phyloP scores from a whole-genome alignment of 805 yeast genomes.

The Tetrapisispora namnaoensis region DNA sequence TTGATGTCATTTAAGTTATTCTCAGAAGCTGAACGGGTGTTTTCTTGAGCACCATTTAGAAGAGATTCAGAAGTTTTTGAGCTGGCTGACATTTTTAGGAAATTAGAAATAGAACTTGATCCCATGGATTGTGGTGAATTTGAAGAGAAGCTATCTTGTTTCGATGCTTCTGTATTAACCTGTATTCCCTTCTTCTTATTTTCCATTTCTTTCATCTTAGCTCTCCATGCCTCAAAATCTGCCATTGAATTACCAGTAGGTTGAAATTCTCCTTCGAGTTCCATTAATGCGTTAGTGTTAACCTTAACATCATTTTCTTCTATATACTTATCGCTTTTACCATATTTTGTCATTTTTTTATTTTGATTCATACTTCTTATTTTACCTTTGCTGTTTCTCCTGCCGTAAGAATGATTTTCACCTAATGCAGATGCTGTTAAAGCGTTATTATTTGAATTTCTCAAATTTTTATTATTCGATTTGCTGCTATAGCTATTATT shows the following conservation, averaged over 20 bases:
- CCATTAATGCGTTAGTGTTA: slow-evolving; percentile 27
- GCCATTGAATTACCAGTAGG: slow-evolving; percentile 30
- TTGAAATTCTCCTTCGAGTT: slow-evolving; percentile 26
- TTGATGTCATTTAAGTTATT: background rate
- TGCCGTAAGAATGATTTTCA: slow-evolving; percentile 8
- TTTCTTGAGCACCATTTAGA: background rate
- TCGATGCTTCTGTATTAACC: background rate
- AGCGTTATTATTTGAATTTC: slow-evolving; percentile 8
- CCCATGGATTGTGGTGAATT: slow-evolving; percentile 3
- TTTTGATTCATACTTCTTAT: slow-evolving; percentile 7
- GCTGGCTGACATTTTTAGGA: slow-evolving; percentile 12
- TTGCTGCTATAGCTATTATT: slow-evolving; percentile 11
- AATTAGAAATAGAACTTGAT: slow-evolving; percentile 26
- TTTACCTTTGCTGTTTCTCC: slow-evolving; percentile 15
- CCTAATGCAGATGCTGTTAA: slow-evolving; percentile 5
- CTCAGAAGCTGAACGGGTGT: background rate
- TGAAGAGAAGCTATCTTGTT: background rate
- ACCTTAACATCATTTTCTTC: slow-evolving; percentile 22
- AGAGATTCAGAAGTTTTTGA: background rate
- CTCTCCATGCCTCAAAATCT: slow-evolving; percentile 35
- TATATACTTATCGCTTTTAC: slow-evolving; percentile 7
- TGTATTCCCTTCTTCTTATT: slow-evolving; percentile 27
- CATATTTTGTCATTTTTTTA: slow-evolving; percentile 7
- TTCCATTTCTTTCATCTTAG: slow-evolving; percentile 31
- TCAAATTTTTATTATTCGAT: slow-evolving; percentile 6